Base-by-base conservation (phyloP, 163 green algal species). In the Scenedesmus sp. region DNA sequence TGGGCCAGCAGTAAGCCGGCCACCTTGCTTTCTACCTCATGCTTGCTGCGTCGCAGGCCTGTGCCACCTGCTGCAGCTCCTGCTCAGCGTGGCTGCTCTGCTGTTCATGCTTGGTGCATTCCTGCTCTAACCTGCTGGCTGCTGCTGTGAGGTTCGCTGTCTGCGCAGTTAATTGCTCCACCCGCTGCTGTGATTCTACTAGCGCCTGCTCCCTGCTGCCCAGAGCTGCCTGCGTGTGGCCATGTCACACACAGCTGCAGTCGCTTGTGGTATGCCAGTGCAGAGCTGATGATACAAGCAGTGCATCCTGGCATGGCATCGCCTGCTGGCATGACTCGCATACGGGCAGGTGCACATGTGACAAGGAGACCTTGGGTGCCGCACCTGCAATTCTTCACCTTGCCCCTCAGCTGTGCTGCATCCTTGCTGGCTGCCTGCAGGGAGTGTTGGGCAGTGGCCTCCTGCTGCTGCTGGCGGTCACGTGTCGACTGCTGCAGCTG, bases 361-460 rank as follows among this genome's bases (percentile, higher is more conserved):
- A 18, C 12, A 44, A 20, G 72, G 13, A 22, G 33, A 9, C 20
- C 22, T 16, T 30, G 37, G 9, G 33, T 89, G n/a, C n/a, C n/a
- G 70, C 56, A 43, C 44, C 40, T 93, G 80, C 33, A 92, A 56
- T 30, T 92, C 86, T 68, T 40, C 3, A 93, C 22, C 73, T 91
- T 86, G 13, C 37, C 42, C 15, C 80, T 80, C 46, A 91, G 49
- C 73, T 91, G 83, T 10, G 46, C 46, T 56, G 85, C 73, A 44
- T 91, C 73, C n/a, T 46, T 30, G 20, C 53, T 44, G 12, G 51
- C 86, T 16, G 72, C 51, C 59, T 80, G 76, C 51, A 91, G 35
- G 6, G 76, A 68, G 2, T 80, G 49, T 33, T 84, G 70, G 13
- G 72, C 33, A 30, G 18, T 76, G 40, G 85, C 72, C n/a, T 85